Evolutionary conservation across 1,284 basidiomycete species (phyloP), one percentile per base, ranked within the genome.

Genomic region (Apiotrichum laibachii): DNA sequence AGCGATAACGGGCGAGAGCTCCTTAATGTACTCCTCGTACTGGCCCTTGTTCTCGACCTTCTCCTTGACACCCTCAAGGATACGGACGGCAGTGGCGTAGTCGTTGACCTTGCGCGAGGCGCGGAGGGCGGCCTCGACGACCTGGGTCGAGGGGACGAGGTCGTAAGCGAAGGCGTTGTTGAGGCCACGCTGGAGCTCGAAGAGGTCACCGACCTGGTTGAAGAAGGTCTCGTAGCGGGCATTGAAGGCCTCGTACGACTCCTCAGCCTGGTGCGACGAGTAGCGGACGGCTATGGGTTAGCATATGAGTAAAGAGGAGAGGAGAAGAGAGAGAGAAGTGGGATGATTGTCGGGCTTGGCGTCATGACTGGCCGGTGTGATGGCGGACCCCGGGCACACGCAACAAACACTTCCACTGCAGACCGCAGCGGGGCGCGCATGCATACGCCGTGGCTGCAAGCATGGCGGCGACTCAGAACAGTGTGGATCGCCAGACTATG

Each of bases 111-210:
- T 86, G 69, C 95, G 85, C 42, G 91, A 86, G 55, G 93, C 92
- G 62, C 87, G 85, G 65, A 98, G 83, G 44, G 94, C 94, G 63
- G 89, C 88, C 81, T 94, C 92, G 64, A 97, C 83, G 69, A 98
- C 92, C 59, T 85, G 81, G 49, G 91, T 86, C 11, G 92, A 87
- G 47, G 95, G 95, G 31, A 99, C 96, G 64, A 99, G 85, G 79
- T 99, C 95, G 80, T 99, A 95, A 1, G 95, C 91, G 77, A 99
- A 99, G 81, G 92, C 96, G 85, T 99, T 99, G 85, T 99, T 99
- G 69, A 99, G 84, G 50, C 95, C 95, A 62, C 95, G 89, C 81
- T 97, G 92, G 67, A 95, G 88, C 82, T 98, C 94, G 77, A 98
- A 98, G 63, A 96, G 85, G 82, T 98, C 95, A 76, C 92, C 86